phyloP scores from a whole-genome alignment of 75 land plant genomes.

The Isoetes taiwanensis region DNA sequence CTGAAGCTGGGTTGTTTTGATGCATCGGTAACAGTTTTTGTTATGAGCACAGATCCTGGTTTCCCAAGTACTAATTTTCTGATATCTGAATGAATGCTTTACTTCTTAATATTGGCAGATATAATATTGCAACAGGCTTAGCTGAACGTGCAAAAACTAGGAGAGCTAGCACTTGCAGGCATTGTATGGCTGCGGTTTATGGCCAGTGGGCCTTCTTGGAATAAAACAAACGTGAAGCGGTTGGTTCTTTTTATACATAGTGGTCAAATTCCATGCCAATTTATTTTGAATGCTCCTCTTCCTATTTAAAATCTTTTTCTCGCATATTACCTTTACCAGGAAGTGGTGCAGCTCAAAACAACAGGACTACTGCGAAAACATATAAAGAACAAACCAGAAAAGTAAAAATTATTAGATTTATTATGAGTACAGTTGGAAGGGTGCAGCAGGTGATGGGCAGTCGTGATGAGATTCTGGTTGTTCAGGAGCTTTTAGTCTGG shows the following conservation, averaged over 20 bases:
- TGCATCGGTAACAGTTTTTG: constrained; percentile 70
- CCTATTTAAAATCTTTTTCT: too few species aligned
- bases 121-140: constrained; percentile 77
- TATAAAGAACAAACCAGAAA: constrained; percentile 47
- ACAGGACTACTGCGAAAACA: constrained; percentile 51
- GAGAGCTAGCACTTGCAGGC: constrained; percentile 74
- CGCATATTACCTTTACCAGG: too few species aligned
- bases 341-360: constrained; percentile 90
- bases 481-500: constrained; percentile 44
- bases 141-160: constrained; percentile 47
- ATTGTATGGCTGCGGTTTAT: constrained; percentile 98
- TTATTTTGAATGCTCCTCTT: too few species aligned
- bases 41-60: not conserved
- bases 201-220: constrained; percentile 96
- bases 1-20: constrained; percentile 85
- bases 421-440: constrained; percentile 92
- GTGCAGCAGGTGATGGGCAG: constrained; percentile 92
- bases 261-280: too few species aligned
- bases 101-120: constrained; percentile 44
- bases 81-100: too few species aligned
- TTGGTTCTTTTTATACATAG: constrained; percentile 15
- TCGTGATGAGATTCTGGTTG: constrained; percentile 95
- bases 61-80: not conserved
- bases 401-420: constrained; percentile 61
- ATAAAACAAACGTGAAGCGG: constrained; percentile 98